phyloP scores from a whole-genome alignment of 208 protist genomes.

The Trypanosoma melophagium region DNA sequence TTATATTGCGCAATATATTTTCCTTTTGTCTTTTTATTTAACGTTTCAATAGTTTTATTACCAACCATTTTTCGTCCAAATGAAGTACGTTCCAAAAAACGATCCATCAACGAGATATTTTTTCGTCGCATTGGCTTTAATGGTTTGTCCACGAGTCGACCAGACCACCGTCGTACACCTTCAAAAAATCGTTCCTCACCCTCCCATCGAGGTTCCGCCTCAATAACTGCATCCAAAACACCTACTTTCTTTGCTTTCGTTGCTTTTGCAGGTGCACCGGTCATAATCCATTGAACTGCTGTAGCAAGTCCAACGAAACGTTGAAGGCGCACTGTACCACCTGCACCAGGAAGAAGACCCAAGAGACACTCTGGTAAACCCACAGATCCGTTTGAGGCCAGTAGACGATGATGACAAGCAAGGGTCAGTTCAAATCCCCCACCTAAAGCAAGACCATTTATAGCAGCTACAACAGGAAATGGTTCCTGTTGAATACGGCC shows the following conservation, averaged over 20 bases:
- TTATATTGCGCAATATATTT: slow-evolving; percentile 94
- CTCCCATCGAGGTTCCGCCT: slow-evolving; percentile 47
- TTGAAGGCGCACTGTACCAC: slow-evolving; percentile 95
- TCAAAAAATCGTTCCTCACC: slow-evolving; percentile 79
- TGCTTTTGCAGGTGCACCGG: slow-evolving; percentile 68
- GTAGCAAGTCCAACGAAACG: slow-evolving; percentile 86
- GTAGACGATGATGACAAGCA: slow-evolving; percentile 90
- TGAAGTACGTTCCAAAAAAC: slow-evolving; percentile 52
- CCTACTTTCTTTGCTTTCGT: slow-evolving; percentile 78
- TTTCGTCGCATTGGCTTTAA: slow-evolving; percentile 47
- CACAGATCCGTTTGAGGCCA: slow-evolving; percentile 55
- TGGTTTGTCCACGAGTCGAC: slow-evolving; percentile 55
- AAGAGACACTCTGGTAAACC: slow-evolving; percentile 92
- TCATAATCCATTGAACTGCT: slow-evolving; percentile 88
- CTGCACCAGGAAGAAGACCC: slow-evolving; percentile 92
- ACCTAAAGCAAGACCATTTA: slow-evolving; percentile 93
- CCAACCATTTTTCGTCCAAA: slow-evolving; percentile 64
- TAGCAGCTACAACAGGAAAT: slow-evolving; percentile 91
- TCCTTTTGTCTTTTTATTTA: slow-evolving; percentile 90
- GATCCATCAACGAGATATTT: slow-evolving; percentile 47
- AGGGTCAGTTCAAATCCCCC: slow-evolving; percentile 95
- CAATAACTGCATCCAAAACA: slow-evolving; percentile 60
- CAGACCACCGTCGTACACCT: slow-evolving; percentile 58
- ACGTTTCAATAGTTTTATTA: slow-evolving; percentile 51
- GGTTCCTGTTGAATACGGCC: slow-evolving; percentile 56